Evolutionary conservation across 768 basidiomycete species (phyloP), one percentile per base, ranked within the genome.

Genomic region (Chlorophyllum brunneum): DNA sequence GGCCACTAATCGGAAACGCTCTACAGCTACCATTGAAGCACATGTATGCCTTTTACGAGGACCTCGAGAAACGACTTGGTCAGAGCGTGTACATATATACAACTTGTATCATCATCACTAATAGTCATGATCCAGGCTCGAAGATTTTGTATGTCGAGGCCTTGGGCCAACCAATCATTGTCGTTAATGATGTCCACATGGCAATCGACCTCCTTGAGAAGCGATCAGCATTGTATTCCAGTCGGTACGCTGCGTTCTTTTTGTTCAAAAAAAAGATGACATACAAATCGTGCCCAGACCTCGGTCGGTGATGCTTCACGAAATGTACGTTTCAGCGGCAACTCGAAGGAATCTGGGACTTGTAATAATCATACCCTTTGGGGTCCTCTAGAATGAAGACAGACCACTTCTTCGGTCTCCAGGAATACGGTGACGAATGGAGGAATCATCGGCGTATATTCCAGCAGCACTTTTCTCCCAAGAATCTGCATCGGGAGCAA

Each of bases 1-100:
- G 55, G 30, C 57, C 57, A 29, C 9, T 58, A 3, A 26, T 58
- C n/a, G 57, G 57, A 2, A 58, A 52, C 36, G 54, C 48, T 15
- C 33, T 58, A n/a, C 10, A 41, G 18, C 42, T 58, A 27, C 57
- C 57, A 0, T 18, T 43, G 23, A 23, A 20, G 23, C 29, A 51
- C 31, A 30, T 29, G 4, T 48, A 52, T 36, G 27, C 38, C 31
- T 30, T 23, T 20, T 48, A 51, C 23, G 31, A 51, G 6, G 27
- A 49, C 2, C 52, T 54, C 18, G 54, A 36, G 16, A 23, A 46
- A 23, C 49, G 36, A 41, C 52, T 55, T 13, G 57, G 57, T 58
- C 18, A 38, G 55, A 16, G 20, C 31, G 2, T 20, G 16, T 36
- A 5, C 29, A 23, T 11, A 11, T 20, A 10, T 18, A 6, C 30